A percentile compares a stretch with the other conserved stretches of the same genome.
These are phyloP conservation scores for Arabidopsis thaliana DNA, from an alignment of 345 rosid species.

Conservation along the genomic window DNA sequence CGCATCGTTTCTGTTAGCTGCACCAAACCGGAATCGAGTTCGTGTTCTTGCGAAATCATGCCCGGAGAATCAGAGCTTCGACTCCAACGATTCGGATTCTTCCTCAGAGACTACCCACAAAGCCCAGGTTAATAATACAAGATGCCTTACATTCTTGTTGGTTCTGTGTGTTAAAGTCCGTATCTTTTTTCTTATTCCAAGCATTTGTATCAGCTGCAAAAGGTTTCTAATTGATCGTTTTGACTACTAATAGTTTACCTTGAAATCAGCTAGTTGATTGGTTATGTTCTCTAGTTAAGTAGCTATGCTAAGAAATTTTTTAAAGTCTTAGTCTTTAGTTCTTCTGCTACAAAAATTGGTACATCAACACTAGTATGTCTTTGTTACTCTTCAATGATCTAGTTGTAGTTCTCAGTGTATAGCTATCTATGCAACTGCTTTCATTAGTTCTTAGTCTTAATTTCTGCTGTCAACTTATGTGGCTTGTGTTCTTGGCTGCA, in stretches of 20 bases:
- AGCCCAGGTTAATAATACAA: slow-evolving; percentile 14
- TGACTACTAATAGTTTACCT: not conserved
- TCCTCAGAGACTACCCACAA: slow-evolving; percentile 20
- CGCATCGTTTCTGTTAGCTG: not conserved
- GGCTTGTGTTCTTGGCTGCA: slow-evolving; percentile 37
- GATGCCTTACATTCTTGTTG: not conserved
- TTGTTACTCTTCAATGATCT: slow-evolving; percentile 14
- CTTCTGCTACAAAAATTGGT: slow-evolving; percentile 1
- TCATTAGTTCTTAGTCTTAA: not conserved
- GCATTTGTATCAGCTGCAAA: not conserved
- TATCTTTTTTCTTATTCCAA: no score
- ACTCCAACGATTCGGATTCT: slow-evolving; percentile 22
- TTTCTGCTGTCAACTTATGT: not conserved
- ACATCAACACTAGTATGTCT: not conserved
- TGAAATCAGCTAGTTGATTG: not conserved
- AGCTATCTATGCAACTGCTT: not conserved
- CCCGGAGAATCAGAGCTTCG: slow-evolving; percentile 33
- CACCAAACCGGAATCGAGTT: slow-evolving; percentile 35
- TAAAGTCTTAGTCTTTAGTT: slow-evolving; percentile 10
- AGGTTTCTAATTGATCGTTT: not conserved
- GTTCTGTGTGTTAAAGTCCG: not conserved
- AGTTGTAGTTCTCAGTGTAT: not conserved
- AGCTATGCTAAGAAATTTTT: not conserved
- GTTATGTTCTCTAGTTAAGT: not conserved
- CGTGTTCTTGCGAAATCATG: slow-evolving; percentile 32